Percentiles rank a stretch among this genome's conserved stretches.
phyloP scores from a whole-genome alignment of 495 filamentous ascomycete genomes.

The Lophiotrema nucula region DNA sequence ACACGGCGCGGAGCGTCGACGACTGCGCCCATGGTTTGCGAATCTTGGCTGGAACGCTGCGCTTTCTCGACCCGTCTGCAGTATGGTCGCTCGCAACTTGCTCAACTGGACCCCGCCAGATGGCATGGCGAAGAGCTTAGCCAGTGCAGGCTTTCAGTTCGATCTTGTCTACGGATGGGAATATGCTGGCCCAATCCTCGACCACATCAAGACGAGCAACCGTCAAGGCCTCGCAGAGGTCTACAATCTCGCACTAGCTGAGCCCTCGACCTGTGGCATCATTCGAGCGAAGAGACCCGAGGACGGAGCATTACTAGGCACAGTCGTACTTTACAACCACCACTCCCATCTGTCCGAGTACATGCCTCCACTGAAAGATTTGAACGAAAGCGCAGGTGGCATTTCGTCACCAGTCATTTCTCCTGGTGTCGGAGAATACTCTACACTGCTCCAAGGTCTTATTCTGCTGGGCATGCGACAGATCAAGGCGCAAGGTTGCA shows the following conservation, averaged over 20 bases:
- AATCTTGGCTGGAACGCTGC: conserved; percentile 68
- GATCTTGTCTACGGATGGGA: conserved; percentile 81
- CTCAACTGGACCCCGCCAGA: conserved; percentile 72
- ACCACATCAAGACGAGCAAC: conserved; percentile 71
- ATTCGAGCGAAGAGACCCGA: conserved; percentile 72
- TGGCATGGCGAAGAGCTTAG: conserved; percentile 66
- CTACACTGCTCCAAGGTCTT: conserved; percentile 73
- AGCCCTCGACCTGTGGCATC: conserved; percentile 71
- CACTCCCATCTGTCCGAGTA: conserved; percentile 65
- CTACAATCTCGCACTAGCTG: conserved; percentile 73
- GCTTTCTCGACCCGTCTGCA: conserved; percentile 62
- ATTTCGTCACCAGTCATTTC: conserved; percentile 80
- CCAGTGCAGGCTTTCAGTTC: conserved; percentile 65
- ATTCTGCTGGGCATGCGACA: conserved; percentile 79
- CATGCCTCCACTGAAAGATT: conserved; percentile 64
- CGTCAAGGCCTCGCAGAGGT: conserved; percentile 81
- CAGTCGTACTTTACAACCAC: conserved; percentile 76
- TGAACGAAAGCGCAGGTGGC: conserved; percentile 59
- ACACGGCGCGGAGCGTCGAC: conserved; percentile 50
- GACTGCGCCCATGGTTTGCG: conserved; percentile 62
- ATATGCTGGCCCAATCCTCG: conserved; percentile 69
- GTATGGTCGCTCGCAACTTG: conserved; percentile 64
- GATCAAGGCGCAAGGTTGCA: conserved; percentile 71
- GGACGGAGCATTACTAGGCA: conserved; percentile 70
- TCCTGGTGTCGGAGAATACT: conserved; percentile 64